Evolutionary conservation across 768 basidiomycete genomes (phyloP).

Genomic region (Lanmaoa pseudosensibilis): DNA sequence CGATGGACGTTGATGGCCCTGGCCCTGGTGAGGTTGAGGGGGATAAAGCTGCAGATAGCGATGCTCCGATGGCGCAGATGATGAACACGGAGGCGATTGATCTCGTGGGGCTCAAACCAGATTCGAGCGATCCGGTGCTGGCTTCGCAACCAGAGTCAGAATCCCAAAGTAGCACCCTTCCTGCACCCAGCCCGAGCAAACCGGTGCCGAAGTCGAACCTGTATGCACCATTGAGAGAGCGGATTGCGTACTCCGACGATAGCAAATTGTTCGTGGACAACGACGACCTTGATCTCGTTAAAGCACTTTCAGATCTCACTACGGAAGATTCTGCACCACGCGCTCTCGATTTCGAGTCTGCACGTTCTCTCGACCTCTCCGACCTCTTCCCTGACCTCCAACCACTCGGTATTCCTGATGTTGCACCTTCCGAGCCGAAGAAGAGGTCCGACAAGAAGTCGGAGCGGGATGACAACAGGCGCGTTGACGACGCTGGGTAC

Average conservation of each 20-base stretch:
- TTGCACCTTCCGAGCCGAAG: slow-evolving; percentile 37
- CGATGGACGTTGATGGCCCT: slow-evolving; percentile 37
- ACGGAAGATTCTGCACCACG: slow-evolving; percentile 23
- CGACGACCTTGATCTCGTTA: slow-evolving; percentile 50
- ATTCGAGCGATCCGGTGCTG: slow-evolving; percentile 57
- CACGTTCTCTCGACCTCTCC: slow-evolving; percentile 49
- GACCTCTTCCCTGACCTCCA: slow-evolving; percentile 86
- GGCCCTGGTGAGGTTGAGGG: slow-evolving; percentile 29
- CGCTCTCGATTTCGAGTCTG: slow-evolving; percentile 19
- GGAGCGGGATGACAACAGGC: slow-evolving; percentile 66
- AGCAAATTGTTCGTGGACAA: slow-evolving; percentile 55
- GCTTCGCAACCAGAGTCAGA: slow-evolving; percentile 41
- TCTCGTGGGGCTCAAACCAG: slow-evolving; percentile 47
- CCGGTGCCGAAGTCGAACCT: slow-evolving; percentile 41
- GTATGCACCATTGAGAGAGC: slow-evolving; percentile 60
- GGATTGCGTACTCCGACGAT: slow-evolving; percentile 47
- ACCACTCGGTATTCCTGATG: slow-evolving; percentile 55
- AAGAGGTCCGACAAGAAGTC: slow-evolving; percentile 56
- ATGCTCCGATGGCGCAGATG: slow-evolving; percentile 19
- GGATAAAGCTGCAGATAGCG: slow-evolving; percentile 7
- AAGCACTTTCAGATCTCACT: slow-evolving; percentile 45
- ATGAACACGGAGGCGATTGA: slow-evolving; percentile 29
- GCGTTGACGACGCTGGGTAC: slow-evolving; percentile 76
- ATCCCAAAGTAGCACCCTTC: slow-evolving; percentile 29
- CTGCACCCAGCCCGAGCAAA: slow-evolving; percentile 33